Percentiles rank a stretch among this genome's conserved stretches.
Conservation (phyloP, 2,329 filamentous ascomycete species). For the Penicillium sp. region DNA sequence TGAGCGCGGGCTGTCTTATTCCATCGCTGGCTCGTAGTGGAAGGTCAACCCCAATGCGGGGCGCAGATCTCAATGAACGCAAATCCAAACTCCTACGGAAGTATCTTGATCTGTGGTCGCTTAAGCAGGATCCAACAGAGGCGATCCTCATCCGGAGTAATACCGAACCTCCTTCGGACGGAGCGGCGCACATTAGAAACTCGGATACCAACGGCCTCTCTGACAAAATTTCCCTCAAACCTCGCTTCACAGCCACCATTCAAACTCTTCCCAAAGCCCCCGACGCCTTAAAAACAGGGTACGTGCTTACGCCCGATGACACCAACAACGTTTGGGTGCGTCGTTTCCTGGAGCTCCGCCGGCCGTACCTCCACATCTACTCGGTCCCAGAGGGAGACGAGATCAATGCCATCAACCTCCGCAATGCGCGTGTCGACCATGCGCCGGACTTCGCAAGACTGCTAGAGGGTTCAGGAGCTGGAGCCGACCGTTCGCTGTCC, state of each 20-base stretch:
- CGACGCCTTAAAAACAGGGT: slow-evolving; percentile 78
- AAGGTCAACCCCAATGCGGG: slow-evolving; percentile 38
- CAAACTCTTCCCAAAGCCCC: slow-evolving; percentile 78
- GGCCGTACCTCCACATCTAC: slow-evolving; percentile 90
- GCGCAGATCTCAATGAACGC: slow-evolving; percentile 38
- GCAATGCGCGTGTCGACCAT: slow-evolving; percentile 87
- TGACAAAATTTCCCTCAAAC: slow-evolving; percentile 47
- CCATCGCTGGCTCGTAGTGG: slow-evolving; percentile 37
- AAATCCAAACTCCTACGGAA: slow-evolving; percentile 42
- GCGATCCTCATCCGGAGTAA: slow-evolving; percentile 46
- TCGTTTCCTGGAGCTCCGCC: slow-evolving; percentile 86
- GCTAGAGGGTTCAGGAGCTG: slow-evolving; percentile 54
- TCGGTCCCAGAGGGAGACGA: slow-evolving; percentile 84
- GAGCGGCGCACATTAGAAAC: slow-evolving; percentile 31
- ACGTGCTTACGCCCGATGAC: slow-evolving; percentile 79
- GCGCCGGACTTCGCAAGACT: slow-evolving; percentile 83
- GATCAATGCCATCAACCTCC: slow-evolving; percentile 81
- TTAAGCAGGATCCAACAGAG: slow-evolving; percentile 43
- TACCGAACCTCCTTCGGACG: slow-evolving; percentile 46
- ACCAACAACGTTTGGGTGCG: slow-evolving; percentile 80
- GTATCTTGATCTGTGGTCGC: slow-evolving; percentile 45
- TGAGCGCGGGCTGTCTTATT: slow-evolving; percentile 42
- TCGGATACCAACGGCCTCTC: slow-evolving; percentile 28
- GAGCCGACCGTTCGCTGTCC: slow-evolving; percentile 37
- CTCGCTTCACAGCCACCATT: slow-evolving; percentile 72